Percentiles rank a stretch among this genome's conserved stretches.
These are phyloP conservation scores for Coemansia sp. DNA, from an alignment of 192 early-diverging fungal genomes.

Conservation along the genomic window DNA sequence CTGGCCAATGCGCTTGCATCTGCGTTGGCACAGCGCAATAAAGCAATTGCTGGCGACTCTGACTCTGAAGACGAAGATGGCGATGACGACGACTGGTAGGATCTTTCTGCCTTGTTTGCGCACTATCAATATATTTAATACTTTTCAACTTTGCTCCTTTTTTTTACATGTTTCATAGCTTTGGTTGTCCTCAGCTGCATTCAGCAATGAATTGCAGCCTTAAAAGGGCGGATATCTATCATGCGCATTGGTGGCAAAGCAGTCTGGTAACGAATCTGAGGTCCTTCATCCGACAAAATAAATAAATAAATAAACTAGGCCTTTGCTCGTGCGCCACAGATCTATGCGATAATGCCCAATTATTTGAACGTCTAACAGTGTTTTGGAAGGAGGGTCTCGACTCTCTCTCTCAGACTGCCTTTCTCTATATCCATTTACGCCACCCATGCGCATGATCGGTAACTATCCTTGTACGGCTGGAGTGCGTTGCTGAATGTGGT, in stretches of 20 bases:
- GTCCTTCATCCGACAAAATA: too few relatives aligned
- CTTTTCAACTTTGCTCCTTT: too few relatives aligned
- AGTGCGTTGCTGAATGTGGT: neutral
- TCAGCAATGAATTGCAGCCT: neutral
- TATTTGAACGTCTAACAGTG: neutral
- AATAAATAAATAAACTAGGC: neutral
- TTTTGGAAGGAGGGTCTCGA: neutral
- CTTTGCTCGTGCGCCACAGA: neutral
- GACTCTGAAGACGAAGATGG: slow-evolving; percentile 56
- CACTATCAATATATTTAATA: too few relatives aligned
- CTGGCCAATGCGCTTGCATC: slow-evolving; percentile 55
- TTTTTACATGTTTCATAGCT: neutral
- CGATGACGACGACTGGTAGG: slow-evolving; percentile 54
- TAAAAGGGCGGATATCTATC: neutral
- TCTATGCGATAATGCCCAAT: neutral
- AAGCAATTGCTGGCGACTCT: slow-evolving; percentile 51
- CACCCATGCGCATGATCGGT: slow-evolving; percentile 4
- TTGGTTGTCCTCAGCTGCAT: neutral
- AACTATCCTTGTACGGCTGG: neutral
- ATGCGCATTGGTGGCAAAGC: neutral
- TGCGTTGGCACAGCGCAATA: slow-evolving; percentile 52
- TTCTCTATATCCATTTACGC: neutral
- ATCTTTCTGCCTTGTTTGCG: slow-evolving; percentile 6
- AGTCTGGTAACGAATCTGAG: neutral
- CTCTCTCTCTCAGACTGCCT: neutral